Evolutionary conservation across 2,329 filamentous ascomycete genomes (phyloP), one percentile per base, ranked within the genome.

Genomic region (Alternaria triticina): DNA sequence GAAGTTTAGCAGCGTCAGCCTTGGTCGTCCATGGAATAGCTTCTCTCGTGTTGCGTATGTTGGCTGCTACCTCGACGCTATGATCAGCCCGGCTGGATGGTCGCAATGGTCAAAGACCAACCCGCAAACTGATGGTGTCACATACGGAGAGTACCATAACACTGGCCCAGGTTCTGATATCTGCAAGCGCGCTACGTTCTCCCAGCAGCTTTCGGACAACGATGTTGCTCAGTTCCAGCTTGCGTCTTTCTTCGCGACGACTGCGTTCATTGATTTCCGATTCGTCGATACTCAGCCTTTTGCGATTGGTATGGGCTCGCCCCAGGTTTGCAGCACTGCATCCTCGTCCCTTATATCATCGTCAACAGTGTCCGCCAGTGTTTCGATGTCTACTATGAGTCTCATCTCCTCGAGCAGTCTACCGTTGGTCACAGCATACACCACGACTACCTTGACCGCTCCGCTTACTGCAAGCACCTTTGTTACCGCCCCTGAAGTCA

Each of bases 211-310:
- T 43, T 73, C 77, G 13, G 77, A 79, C 60, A 54, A 61, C 10
- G 70, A 77, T 43, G 80, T 79, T 17, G 74, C 74, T 25, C 75
- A 81, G 56, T 83, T 81, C 56, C 74, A 83, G 69, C 68, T 83
- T 33, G 69, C 74, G 7, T 79, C 72, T 61, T 83, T 83, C 69
- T 83, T 83, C 60, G 65, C 75, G 2, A 72, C 73, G 2, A 82
- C 77, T 2, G 74, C 76, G 7, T 83, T 81, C 78, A 83, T 83
- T 66, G 78, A 83, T 61, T 80, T 82, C 58, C 77, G 78, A 3
- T 74, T 77, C 40, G 70, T 83, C 15, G 70, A 76, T 57, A 74
- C 77, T 1, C 72, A 76, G 56, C 81, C 82, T 0, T 83, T 83
- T 58, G 65, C 65, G 3, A 71, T 77, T 11, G 76, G 74, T 1